Evolutionary conservation across 495 filamentous ascomycete species (phyloP).

Genomic region (Podospora bellae-mahoneyi): DNA sequence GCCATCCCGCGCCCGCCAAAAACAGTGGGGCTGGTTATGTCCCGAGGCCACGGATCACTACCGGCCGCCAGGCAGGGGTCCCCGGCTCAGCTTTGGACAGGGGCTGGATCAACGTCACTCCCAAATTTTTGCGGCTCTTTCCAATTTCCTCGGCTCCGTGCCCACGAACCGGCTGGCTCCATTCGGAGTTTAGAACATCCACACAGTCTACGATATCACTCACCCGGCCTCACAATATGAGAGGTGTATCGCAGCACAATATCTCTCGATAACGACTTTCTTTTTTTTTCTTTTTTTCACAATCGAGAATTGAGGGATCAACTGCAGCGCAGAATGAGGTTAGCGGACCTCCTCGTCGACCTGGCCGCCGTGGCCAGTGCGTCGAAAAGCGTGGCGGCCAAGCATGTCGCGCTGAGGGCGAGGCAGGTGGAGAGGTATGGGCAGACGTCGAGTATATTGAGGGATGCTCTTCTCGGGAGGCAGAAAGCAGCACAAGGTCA

Average conservation of each 20-base stretch:
- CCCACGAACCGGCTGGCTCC: neutral
- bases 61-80: slow-evolving; percentile 24
- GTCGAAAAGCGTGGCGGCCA: slow-evolving; percentile 69
- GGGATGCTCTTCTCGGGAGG: slow-evolving; percentile 43
- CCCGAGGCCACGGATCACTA: slow-evolving; percentile 17
- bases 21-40: neutral
- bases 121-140: slow-evolving; percentile 18
- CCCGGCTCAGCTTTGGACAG: slow-evolving; percentile 3
- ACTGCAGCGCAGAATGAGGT: slow-evolving; percentile 34
- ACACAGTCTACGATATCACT: neutral
- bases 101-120: neutral
- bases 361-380: slow-evolving; percentile 74
- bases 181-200: neutral
- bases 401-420: slow-evolving; percentile 73
- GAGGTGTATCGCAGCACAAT: neutral
- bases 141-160: neutral
- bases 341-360: slow-evolving; percentile 64
- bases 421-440: slow-evolving; percentile 76
- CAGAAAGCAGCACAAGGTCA: neutral
- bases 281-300: neutral
- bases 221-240: neutral
- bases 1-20: neutral
- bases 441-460: slow-evolving; percentile 70
- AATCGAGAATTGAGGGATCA: neutral
- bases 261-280: neutral